Conservation (phyloP, 768 basidiomycete species). For the Vararia minispora region DNA sequence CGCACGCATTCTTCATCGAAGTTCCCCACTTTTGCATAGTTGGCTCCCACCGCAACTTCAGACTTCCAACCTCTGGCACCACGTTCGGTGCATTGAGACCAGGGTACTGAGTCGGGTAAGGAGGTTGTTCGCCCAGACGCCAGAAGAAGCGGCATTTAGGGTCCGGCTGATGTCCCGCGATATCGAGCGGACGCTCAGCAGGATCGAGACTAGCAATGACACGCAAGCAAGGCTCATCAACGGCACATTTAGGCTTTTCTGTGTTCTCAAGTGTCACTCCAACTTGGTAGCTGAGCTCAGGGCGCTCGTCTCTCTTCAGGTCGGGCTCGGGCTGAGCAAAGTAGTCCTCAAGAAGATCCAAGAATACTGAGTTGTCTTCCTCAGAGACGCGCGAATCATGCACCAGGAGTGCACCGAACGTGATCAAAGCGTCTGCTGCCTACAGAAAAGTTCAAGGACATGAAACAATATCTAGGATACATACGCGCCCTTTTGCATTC, state of each 20-base stretch:
- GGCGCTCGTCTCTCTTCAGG: conserved; percentile 68
- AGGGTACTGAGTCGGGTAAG: conserved; percentile 72
- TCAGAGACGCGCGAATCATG: conserved; percentile 80
- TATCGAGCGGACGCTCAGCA: conserved; percentile 77
- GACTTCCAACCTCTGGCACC: conserved; percentile 47
- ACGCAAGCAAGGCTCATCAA: conserved; percentile 68
- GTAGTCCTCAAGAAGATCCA: conserved; percentile 90
- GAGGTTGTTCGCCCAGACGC: conserved; percentile 66
- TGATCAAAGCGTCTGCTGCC: conserved; percentile 75
- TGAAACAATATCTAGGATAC: not conserved
- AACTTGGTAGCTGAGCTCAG: conserved; percentile 83
- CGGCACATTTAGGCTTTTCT: conserved; percentile 82
- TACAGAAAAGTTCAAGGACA: conserved; percentile 18
- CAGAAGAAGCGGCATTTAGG: conserved; percentile 95
- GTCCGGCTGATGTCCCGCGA: conserved; percentile 69
- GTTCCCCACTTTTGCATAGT: conserved; percentile 81
- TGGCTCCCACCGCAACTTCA: conserved; percentile 55
- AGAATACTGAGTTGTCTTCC: conserved; percentile 68
- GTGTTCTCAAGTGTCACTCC: conserved; percentile 96
- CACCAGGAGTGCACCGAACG: conserved; percentile 79
- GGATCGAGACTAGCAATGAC: conserved; percentile 72
- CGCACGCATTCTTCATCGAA: conserved; percentile 82
- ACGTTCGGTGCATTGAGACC: conserved; percentile 74
- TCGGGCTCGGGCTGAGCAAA: conserved; percentile 59
- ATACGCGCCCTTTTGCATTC: conserved; percentile 51